These are phyloP conservation scores for Aspergillus sp. DNA, from an alignment of 2,329 filamentous ascomycete genomes.

Conservation along the genomic window DNA sequence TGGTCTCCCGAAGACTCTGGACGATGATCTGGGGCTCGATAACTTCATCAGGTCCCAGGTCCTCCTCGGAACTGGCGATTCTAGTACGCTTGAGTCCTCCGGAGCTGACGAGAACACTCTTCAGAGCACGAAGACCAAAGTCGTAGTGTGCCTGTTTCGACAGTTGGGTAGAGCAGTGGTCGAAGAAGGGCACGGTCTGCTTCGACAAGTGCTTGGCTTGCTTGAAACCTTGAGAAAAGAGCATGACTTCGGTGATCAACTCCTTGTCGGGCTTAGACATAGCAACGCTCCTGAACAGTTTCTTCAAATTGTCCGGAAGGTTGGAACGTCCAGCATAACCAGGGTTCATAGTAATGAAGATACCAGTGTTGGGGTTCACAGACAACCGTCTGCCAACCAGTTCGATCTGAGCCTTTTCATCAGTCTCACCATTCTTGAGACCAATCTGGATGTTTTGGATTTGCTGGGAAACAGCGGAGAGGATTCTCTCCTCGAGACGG, in stretches of 20 bases:
- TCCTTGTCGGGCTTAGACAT: constrained; percentile 99
- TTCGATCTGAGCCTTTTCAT: constrained; percentile 87
- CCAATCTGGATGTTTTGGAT: constrained; percentile 99
- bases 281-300: constrained; percentile 96
- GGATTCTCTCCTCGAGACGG: constrained; percentile 92
- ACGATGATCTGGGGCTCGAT: constrained; percentile 97
- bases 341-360: constrained; percentile 99
- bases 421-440: constrained; percentile 77
- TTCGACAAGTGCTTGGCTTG: constrained; percentile 92
- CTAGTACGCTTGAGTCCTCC: constrained; percentile 90
- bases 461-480: constrained; percentile 97
- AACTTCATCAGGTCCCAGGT: constrained; percentile 66
- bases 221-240: constrained; percentile 98
- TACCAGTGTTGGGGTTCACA: constrained; percentile 91
- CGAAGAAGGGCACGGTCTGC: constrained; percentile 97
- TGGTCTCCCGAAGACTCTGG: constrained; percentile 96
- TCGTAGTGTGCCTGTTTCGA: constrained; percentile 99
- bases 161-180: constrained; percentile 75
- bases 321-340: constrained; percentile 98
- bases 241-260: constrained; percentile 98
- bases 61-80: constrained; percentile 60
- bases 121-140: constrained; percentile 94
- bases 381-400: constrained; percentile 85
- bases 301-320: constrained; percentile 98
- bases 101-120: constrained; percentile 97